A percentile compares a stretch with the other conserved stretches of the same genome.
Conservation (phyloP, 345 rosid species). For the Conringia planisiliqua region DNA sequence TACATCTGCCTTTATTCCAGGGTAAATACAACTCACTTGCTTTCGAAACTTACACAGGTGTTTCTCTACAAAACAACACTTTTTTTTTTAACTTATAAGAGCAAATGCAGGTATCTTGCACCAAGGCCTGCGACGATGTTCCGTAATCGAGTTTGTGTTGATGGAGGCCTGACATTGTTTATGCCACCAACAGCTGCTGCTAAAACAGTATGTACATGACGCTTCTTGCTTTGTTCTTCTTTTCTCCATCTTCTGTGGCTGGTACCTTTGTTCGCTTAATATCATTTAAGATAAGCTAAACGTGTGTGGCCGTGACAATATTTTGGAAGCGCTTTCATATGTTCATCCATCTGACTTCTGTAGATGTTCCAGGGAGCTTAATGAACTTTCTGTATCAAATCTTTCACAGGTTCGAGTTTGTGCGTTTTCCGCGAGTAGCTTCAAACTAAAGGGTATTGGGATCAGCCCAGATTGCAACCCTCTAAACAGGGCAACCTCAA, state of each 20-base stretch:
- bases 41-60: not conserved
- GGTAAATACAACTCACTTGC: conserved; percentile 42
- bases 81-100: not conserved
- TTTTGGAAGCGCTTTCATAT: not conserved
- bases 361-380: not conserved
- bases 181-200: conserved; percentile 96
- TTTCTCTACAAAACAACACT: not conserved
- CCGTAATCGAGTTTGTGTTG: conserved; percentile 79
- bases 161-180: conserved; percentile 93
- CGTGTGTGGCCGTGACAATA: not conserved
- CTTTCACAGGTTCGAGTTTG: conserved; percentile 68
- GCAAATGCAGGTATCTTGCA: conserved; percentile 76
- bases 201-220: conserved; percentile 55
- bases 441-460: conserved; percentile 72
- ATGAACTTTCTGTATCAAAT: not conserved
- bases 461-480: conserved; percentile 95
- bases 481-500: conserved; percentile 53
- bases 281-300: not conserved
- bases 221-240: conserved; percentile 5
- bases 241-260: not conserved
- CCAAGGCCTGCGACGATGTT: conserved; percentile 89
- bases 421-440: conserved; percentile 66
- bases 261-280: not conserved
- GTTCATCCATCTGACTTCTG: not conserved
- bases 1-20: conserved; percentile 91